Percentiles rank a stretch among this genome's conserved stretches.
These are phyloP conservation scores for Debaryomyces maramus DNA, from an alignment of 805 yeast species.

Conservation along the genomic window DNA sequence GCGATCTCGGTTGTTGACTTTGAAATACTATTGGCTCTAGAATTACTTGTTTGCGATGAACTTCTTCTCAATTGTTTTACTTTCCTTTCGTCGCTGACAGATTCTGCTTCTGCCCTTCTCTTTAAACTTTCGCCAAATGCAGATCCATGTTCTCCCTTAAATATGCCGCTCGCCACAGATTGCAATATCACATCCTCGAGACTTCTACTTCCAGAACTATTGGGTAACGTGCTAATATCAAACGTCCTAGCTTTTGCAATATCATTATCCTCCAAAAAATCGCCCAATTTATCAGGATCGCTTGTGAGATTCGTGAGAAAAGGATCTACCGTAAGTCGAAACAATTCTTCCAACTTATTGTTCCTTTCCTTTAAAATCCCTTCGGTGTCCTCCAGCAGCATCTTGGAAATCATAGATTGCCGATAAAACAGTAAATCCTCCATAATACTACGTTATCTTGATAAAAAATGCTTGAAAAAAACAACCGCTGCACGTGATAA, in stretches of 20 bases:
- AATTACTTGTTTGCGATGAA: neutral
- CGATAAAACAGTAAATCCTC: too few species aligned
- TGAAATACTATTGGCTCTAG: constrained; percentile 1
- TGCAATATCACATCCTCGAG: constrained; percentile 4
- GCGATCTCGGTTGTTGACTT: constrained; percentile 10
- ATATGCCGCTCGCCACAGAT: constrained; percentile 1
- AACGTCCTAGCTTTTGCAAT: constrained; percentile 22
- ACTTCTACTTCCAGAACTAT: constrained; percentile 6
- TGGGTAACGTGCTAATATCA: constrained; percentile 8
- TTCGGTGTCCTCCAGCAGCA: constrained; percentile 4
- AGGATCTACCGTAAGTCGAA: constrained; percentile 18
- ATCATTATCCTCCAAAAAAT: constrained; percentile 10
- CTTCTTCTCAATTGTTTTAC: neutral
- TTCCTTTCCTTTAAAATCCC: constrained; percentile 10
- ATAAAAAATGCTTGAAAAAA: too few species aligned
- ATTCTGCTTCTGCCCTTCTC: constrained; percentile 4
- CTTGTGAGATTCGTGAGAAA: constrained; percentile 8
- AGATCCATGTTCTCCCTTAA: constrained; percentile 5
- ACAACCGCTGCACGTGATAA: neutral
- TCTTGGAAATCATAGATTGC: neutral
- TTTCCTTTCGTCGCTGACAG: constrained; percentile 1
- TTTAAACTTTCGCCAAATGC: constrained; percentile 2
- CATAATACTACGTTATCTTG: too few species aligned
- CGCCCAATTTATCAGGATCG: constrained; percentile 2
- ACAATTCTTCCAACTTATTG: constrained; percentile 17